Evolutionary conservation across 306 rosid genomes (phyloP).

Genomic region (Gynostemma pentaphyllum): DNA sequence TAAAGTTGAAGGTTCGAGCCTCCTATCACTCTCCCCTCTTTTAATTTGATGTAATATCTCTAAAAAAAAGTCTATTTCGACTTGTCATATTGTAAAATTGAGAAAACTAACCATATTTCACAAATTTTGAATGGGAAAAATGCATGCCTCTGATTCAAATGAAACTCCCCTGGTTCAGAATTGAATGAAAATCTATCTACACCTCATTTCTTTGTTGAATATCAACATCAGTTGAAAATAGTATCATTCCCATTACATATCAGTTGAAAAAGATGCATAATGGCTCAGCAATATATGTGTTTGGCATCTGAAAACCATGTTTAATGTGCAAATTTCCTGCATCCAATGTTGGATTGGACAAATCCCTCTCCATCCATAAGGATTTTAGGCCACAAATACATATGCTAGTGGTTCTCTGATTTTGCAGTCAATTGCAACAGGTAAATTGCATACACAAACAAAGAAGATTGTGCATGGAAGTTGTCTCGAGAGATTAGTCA

Average conservation of each 20-base stretch:
- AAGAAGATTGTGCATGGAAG: too few relatives aligned
- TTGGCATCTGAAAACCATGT: neutral
- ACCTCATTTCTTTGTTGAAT: neutral
- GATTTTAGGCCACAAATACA: too few relatives aligned
- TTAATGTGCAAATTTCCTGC: neutral
- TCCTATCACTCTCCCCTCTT: too few relatives aligned
- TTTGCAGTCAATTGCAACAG: too few relatives aligned
- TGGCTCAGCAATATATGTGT: neutral
- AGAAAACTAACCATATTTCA: neutral
- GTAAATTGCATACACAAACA: too few relatives aligned
- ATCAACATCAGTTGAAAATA: neutral
- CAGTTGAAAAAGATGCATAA: neutral
- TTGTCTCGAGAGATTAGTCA: too few relatives aligned
- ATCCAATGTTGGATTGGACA: too few relatives aligned
- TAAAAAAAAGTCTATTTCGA: neutral
- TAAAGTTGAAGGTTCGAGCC: too few relatives aligned
- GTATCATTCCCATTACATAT: neutral
- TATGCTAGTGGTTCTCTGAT: too few relatives aligned
- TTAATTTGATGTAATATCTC: too few relatives aligned
- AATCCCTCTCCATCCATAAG: too few relatives aligned
- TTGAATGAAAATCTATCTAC: neutral
- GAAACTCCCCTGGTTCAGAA: neutral
- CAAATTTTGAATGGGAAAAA: too few relatives aligned
- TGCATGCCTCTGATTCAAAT: neutral
- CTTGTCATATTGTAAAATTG: neutral